A percentile compares a stretch with the other conserved stretches of the same genome.
Conservation (phyloP, 345 rosid species). For the Brassica rapa region DNA sequence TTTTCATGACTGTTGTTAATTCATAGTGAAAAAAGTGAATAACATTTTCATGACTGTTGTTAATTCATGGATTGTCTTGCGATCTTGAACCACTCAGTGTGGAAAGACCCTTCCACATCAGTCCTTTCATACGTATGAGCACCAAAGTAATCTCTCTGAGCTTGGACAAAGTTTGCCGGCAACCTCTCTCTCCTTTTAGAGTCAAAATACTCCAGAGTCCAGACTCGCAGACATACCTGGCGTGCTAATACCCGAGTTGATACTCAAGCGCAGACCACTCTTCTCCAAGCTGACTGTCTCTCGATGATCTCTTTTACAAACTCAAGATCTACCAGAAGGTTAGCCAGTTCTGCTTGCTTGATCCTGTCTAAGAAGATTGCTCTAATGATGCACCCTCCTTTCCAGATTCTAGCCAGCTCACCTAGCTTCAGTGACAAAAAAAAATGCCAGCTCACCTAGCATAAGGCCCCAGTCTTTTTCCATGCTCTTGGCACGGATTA, state of each 20-base stretch:
- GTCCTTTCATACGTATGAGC: conserved; percentile 97
- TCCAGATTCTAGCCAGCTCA: conserved; percentile 95
- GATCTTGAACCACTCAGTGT: conserved; percentile 97
- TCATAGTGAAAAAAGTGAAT: no score
- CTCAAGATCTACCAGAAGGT: conserved; percentile 90
- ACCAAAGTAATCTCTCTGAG: conserved; percentile 94
- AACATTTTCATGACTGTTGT: no score
- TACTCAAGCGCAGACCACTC: conserved; percentile 74
- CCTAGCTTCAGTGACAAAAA: conserved; percentile 8
- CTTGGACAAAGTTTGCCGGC: conserved; percentile 96
- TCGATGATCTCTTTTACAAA: conserved; percentile 89
- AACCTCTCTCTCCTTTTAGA: conserved; percentile 75
- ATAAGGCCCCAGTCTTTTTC: conserved; percentile 87
- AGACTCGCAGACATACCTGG: conserved; percentile 96
- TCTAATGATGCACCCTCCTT: conserved; percentile 94
- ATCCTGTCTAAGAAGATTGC: conserved; percentile 90
- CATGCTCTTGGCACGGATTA: conserved; percentile 83
- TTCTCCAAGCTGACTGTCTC: conserved; percentile 89
- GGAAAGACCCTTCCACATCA: conserved; percentile 89
- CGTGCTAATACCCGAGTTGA: conserved; percentile 82
- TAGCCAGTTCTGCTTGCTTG: conserved; percentile 92
- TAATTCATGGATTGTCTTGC: conserved; percentile 59
- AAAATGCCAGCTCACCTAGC: conserved; percentile 76
- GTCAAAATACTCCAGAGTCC: conserved; percentile 65
- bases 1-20: no score